Base-by-base conservation (phyloP, 78 protist species). In the Speleostelium caveatum region DNA sequence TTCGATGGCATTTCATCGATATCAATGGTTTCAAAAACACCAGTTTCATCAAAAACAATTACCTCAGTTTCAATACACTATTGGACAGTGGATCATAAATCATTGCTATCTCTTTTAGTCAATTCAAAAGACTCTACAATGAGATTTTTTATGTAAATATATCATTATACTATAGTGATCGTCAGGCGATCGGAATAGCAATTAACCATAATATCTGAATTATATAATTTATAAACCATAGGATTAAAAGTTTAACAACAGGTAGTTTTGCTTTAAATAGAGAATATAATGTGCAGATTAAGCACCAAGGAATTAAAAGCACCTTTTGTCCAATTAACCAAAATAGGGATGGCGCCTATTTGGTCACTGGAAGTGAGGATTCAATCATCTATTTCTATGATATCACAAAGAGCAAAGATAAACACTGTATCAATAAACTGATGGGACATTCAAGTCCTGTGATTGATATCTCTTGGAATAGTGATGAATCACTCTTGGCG, bases 401-500 rank as follows among this genome's bases (percentile, higher is more conserved):
- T 58, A n/a, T 55, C 28, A 41, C 41, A 4, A 73, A 45, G 58
- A n/a, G 65, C 32, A 67, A 38, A 19, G 65, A 67, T 0, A 69
- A 67, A n/a, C 17, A 45, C 2, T 58, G 56, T 28, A n/a, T 80
- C 38, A 80, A 80, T 39, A 71, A 80, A 56, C 51, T 80, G 33
- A 69, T 80, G 78, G 90, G 78, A 28, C 90, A 80, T 41, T 41
- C 79, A 4, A 69, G 79, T 6, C 26, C 90, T 17, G 72, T 69
- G 0, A 21, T 58, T 0, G 68, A 80, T n/a, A 32, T 80, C 0
- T 7, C 51, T 42, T 80, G 90, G 90, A 80, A 80, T 41, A 21
- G 30, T 41, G 78, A 80, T 32, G 90, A 80, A 68, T 80, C 90
- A 2, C 55, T 58, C 7, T 59, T 80, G 19, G 76, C 90, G 0